Base-by-base conservation (phyloP, 768 basidiomycete species). In the Boletus speciosus region DNA sequence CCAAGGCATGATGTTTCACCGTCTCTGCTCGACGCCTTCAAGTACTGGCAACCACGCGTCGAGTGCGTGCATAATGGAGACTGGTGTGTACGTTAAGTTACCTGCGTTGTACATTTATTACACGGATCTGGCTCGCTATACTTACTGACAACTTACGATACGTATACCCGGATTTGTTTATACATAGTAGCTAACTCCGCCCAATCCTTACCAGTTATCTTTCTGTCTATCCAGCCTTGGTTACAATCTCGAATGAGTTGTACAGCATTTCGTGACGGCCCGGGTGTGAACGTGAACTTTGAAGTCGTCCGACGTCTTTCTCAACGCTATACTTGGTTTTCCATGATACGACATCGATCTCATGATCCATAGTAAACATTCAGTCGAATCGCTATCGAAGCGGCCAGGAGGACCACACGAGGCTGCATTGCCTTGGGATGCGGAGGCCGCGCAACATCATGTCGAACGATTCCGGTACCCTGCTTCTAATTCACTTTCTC, bases 341-440 rank as follows among this genome's bases (percentile, higher is more conserved):
- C 16, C 37, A 34, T n/a, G 31, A n/a, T 15, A n/a, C 40, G 6
- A 10, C 34, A 34, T 38, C 27, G 21, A 15, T 16, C 5, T 29
- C 47, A 43, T 35, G 34, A 35, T 37, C 16, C 44, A 35, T 36
- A 7, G 21, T 35, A 37, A 36, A 40, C 23, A n/a, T 35, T 34
- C 40, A 44, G 29, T 54, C 55, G 25, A 60, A 50, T 49, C 47
- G 47, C 45, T 23, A 51, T 56, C 56, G 6, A 23, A 16, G 27
- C 37, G 12, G 42, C 66, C 61, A 58, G 63, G 47, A 68, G 64
- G 63, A 43, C 40, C 37, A 55, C 65, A 68, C 58, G 65, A 62
- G 65, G 65, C 47, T 29, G 32, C 38, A 38, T 47, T 48, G n/a
- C 31, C 39, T 38, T 16, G 47, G 41, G 7, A 29, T 36, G 35